Percentiles rank a stretch among this genome's conserved stretches.
These are phyloP conservation scores for Musa troglodytarum DNA, from an alignment of 176 grass and related monocot species.

Conservation along the genomic window DNA sequence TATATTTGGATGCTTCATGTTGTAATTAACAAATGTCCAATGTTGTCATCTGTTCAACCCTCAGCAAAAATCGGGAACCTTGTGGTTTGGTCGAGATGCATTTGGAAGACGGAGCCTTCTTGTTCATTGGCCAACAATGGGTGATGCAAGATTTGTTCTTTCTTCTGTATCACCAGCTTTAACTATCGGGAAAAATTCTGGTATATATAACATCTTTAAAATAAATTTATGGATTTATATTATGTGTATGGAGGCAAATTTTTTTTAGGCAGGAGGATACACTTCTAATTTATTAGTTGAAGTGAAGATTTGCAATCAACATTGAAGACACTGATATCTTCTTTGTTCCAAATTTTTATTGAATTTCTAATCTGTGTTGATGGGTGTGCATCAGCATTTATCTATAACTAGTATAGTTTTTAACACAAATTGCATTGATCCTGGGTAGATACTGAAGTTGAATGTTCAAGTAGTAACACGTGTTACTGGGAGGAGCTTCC, in stretches of 20 bases:
- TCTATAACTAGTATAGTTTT: constrained; percentile 25
- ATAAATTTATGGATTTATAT: neutral
- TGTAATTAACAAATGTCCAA: constrained; percentile 14
- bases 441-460: constrained; percentile 25
- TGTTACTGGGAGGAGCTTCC: constrained; percentile 81
- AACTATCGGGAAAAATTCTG: constrained; percentile 20
- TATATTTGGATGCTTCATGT: neutral
- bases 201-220: constrained; percentile 14
- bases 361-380: neutral
- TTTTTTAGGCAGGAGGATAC: neutral
- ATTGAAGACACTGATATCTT: neutral
- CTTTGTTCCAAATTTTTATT: no score
- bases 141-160: constrained; percentile 56
- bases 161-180: constrained; percentile 64
- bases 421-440: constrained; percentile 20
- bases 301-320: neutral
- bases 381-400: constrained; percentile 6
- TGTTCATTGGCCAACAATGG: constrained; percentile 71
- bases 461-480: neutral
- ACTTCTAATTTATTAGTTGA: neutral
- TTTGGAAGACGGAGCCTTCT: constrained; percentile 86
- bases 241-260: neutral
- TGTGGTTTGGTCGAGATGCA: constrained; percentile 85
- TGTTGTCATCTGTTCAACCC: constrained; percentile 21
- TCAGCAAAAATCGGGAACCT: constrained; percentile 44